Base-by-base conservation (phyloP, 2,329 filamentous ascomycete genomes). In the Fusarium tupiense region DNA sequence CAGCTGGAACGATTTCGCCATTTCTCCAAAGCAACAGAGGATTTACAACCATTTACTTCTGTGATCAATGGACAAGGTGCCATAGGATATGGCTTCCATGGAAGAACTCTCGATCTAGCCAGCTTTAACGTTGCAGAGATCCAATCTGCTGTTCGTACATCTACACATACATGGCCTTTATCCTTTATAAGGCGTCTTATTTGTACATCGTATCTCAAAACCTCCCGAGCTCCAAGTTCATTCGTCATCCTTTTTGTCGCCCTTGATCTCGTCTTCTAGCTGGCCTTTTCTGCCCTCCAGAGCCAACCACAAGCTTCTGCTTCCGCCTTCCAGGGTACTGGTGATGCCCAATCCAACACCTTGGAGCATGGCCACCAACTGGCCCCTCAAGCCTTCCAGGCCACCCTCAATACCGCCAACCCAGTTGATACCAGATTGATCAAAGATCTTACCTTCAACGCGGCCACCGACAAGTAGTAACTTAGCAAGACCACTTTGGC, bases 401-500 rank as follows among this genome's bases (percentile, higher is more conserved):
- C 95, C 94, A 68, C 94, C 94, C 75, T 93, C 87, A 77, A 98
- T 97, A 41, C 92, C 88, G 65, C 94, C 89, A 38, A 91, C 86
- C 88, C 88, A 90, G 76, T 84, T 86, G 57, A 91, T 82, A 62
- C 93, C 93, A 17, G 92, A 91, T 53, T 89, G 83, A 80, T 98
- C 95, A 78, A 98, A 95, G 38, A 94, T 90, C 82, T 91, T 92
- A 72, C 93, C 93, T 80, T 99, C 96, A 37, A 98, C 89, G 59
- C 96, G 88, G 20, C 95, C 95, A 61, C 95, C 96, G 20, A 99
- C 85, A 40, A 99, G 84, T 82, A 97, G 87, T 72, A 99, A 84
- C 85, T 99, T 99, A 79, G 94, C 91, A 76, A 99, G 82, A 13
- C 93, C 96, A 73, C 86, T 90, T 83, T 98, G 95, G 62, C 96